These are phyloP conservation scores for Euphorbia celastroides DNA, from an alignment of 441 rosid species.

Conservation along the genomic window DNA sequence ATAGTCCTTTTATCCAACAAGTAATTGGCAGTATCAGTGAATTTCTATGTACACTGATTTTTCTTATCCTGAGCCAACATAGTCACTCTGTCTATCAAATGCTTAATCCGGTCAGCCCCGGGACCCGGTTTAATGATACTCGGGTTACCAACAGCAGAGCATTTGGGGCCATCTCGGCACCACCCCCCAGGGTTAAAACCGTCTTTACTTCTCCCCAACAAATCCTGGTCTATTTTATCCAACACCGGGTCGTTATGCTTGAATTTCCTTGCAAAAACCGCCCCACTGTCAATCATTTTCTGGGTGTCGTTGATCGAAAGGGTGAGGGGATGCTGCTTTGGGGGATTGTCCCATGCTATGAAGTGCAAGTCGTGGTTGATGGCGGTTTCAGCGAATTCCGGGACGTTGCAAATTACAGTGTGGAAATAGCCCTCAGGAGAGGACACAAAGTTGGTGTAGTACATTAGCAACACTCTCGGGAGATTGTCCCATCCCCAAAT, in stretches of 20 bases:
- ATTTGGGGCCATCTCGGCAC: constrained; percentile 68
- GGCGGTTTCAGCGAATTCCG: constrained; percentile 57
- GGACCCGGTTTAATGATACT: constrained; percentile 60
- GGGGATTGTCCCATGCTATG: constrained; percentile 90
- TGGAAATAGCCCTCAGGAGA: constrained; percentile 98
- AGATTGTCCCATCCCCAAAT: constrained; percentile 99
- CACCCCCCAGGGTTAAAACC: constrained; percentile 89
- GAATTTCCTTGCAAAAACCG: constrained; percentile 87
- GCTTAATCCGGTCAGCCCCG: constrained; percentile 64
- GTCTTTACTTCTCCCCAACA: constrained; percentile 50
- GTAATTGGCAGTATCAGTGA: constrained; percentile 1
- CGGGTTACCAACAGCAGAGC: constrained; percentile 60
- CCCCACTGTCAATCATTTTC: constrained; percentile 64
- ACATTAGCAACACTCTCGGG: constrained; percentile 84
- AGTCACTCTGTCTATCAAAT: constrained; percentile 49
- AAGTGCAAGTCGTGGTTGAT: constrained; percentile 85
- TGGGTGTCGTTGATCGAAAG: constrained; percentile 56
- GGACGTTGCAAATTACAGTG: constrained; percentile 89
- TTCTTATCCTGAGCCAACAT: constrained; percentile 35
- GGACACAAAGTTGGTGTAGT: constrained; percentile 84
- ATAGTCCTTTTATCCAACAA: constrained; percentile 9
- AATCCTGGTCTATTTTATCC: constrained; percentile 57
- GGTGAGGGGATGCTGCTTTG: constrained; percentile 79
- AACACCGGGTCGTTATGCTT: constrained; percentile 43
- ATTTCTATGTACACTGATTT: constrained; percentile 72